Percentiles rank a stretch among this genome's conserved stretches.
These are phyloP conservation scores for Eucalyptus paniculata DNA, from an alignment of 345 rosid genomes.

Conservation along the genomic window DNA sequence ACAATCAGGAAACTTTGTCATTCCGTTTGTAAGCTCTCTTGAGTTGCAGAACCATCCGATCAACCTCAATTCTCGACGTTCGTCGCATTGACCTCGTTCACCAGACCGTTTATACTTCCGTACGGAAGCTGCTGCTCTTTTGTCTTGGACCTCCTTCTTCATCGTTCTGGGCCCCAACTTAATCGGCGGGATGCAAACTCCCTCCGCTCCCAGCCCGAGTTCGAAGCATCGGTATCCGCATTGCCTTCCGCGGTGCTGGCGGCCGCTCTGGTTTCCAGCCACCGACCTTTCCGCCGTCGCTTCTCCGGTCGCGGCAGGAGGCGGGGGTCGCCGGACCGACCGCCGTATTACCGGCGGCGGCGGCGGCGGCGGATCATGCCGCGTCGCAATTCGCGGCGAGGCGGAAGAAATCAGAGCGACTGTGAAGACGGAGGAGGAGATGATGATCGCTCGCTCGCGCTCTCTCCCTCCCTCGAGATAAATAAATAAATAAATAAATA, in stretches of 20 bases:
- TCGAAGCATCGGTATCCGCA: slow-evolving; percentile 9
- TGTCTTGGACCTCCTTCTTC: slow-evolving; percentile 64
- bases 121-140: slow-evolving; percentile 13
- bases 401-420: too few relatives aligned
- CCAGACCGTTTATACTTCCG: slow-evolving; percentile 85
- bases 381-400: too few relatives aligned
- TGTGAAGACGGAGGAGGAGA: too few relatives aligned
- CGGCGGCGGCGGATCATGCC: background rate
- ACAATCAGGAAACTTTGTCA: too few relatives aligned
- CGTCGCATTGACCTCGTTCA: slow-evolving; percentile 80
- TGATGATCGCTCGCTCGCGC: background rate
- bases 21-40: too few relatives aligned
- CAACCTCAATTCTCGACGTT: slow-evolving; percentile 40
- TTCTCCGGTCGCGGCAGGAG: background rate
- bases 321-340: background rate
- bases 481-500: too few relatives aligned
- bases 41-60: too few relatives aligned
- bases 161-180: slow-evolving; percentile 37
- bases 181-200: too few relatives aligned
- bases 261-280: slow-evolving; percentile 8
- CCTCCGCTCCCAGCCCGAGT: background rate
- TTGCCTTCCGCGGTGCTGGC: slow-evolving; percentile 15
- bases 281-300: slow-evolving; percentile 4
- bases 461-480: background rate
- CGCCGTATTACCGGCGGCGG: background rate